These are phyloP conservation scores for Russula abietina DNA, from an alignment of 768 basidiomycete genomes.

Conservation along the genomic window DNA sequence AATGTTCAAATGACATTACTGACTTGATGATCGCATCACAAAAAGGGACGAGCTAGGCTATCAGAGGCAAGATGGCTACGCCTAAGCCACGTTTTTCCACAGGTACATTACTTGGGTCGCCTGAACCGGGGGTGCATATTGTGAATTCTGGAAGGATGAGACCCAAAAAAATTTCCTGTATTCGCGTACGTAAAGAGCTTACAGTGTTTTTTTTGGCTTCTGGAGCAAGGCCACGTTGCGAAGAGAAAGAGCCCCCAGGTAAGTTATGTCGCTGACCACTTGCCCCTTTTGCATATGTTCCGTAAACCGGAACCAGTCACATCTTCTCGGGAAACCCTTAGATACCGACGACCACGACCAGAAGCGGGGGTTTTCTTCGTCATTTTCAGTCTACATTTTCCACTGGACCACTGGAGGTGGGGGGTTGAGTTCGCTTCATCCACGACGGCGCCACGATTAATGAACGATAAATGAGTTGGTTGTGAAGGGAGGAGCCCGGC, in stretches of 20 bases:
- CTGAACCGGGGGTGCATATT: not conserved
- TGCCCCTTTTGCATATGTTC: not conserved
- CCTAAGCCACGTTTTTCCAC: not conserved
- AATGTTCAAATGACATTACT: conserved; percentile 9
- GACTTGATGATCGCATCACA: not conserved
- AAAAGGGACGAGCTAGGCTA: not conserved
- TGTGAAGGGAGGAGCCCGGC: too few species aligned
- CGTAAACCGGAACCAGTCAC: not conserved
- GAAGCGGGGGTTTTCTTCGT: not conserved
- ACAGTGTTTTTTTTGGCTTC: not conserved
- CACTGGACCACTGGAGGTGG: too few species aligned
- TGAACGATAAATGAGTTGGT: too few species aligned
- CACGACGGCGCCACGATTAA: too few species aligned
- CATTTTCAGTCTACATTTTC: too few species aligned
- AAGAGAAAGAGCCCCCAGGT: not conserved
- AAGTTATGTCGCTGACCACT: not conserved
- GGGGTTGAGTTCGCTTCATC: too few species aligned
- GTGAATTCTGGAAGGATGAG: not conserved
- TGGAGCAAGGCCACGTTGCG: conserved; percentile 1
- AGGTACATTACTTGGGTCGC: not conserved
- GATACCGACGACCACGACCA: not conserved
- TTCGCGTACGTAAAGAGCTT: conserved; percentile 8
- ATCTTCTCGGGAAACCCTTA: not conserved
- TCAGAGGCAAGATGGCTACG: conserved; percentile 2
- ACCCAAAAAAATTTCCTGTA: not conserved